Evolutionary conservation across 768 basidiomycete genomes (phyloP).

Genomic region (Tylopilus vinaceipallidus): DNA sequence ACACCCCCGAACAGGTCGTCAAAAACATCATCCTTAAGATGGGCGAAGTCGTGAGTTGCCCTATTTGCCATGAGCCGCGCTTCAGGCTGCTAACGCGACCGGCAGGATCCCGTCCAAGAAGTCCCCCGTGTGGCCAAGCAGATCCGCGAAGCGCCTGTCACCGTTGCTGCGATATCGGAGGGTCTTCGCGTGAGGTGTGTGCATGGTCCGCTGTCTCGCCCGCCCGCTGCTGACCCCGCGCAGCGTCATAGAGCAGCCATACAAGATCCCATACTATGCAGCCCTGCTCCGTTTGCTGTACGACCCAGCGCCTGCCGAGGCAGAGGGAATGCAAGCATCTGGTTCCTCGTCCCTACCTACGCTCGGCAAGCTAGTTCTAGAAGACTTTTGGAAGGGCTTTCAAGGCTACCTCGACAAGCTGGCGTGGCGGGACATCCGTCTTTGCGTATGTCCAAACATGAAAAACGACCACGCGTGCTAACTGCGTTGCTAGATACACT

Average conservation of each 20-base stretch:
- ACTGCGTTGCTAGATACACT: constrained; percentile 64
- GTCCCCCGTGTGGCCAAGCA: constrained; percentile 63
- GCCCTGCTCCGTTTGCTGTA: constrained; percentile 71
- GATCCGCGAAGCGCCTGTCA: constrained; percentile 59
- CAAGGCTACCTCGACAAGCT: constrained; percentile 85
- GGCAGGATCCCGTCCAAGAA: constrained; percentile 70
- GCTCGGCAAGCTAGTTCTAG: constrained; percentile 69
- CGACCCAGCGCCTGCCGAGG: constrained; percentile 40
- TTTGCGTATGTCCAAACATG: constrained; percentile 59
- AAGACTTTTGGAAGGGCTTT: constrained; percentile 91
- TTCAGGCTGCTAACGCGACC: neutral
- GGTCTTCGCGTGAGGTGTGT: constrained; percentile 69
- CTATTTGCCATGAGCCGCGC: no score
- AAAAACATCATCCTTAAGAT: constrained; percentile 65
- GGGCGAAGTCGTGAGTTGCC: constrained; percentile 73
- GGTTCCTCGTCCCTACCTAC: constrained; percentile 35
- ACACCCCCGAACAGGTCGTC: constrained; percentile 73
- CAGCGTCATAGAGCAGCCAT: constrained; percentile 89
- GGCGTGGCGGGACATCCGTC: constrained; percentile 86
- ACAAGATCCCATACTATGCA: constrained; percentile 89
- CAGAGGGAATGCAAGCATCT: constrained; percentile 26
- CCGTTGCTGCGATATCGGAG: constrained; percentile 65
- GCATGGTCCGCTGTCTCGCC: neutral
- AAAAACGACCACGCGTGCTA: neutral
- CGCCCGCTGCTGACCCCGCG: constrained; percentile 4